Percentiles rank a stretch among this genome's conserved stretches.
Evolutionary conservation across 345 rosid species (phyloP).

Genomic region (Turritis glabra): DNA sequence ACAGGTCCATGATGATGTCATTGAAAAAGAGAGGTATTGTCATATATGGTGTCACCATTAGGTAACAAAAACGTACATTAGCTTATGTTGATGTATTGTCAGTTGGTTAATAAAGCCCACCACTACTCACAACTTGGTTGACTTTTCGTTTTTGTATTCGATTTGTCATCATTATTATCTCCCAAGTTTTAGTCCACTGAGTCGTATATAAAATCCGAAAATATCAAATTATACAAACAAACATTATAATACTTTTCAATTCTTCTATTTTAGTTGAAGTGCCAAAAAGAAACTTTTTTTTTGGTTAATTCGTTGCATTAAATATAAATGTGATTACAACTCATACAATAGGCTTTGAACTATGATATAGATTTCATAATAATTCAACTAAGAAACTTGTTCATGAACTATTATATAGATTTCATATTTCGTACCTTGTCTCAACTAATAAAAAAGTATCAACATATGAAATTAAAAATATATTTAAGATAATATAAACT

Average conservation of each 20-base stretch:
- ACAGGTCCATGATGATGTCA: conserved; percentile 21
- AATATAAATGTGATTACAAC: too few relatives aligned
- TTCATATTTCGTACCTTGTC: neutral
- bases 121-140: conserved; percentile 33
- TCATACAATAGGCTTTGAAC: too few relatives aligned
- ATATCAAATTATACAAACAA: conserved; percentile 12
- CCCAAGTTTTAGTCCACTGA: conserved; percentile 22
- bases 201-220: conserved; percentile 4
- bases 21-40: conserved; percentile 30
- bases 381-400: neutral
- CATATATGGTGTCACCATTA: conserved; percentile 33
- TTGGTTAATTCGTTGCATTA: too few relatives aligned
- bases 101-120: conserved; percentile 35
- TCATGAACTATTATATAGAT: neutral
- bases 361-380: too few relatives aligned
- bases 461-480: neutral
- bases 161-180: conserved; percentile 32
- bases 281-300: neutral
- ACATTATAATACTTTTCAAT: conserved; percentile 12
- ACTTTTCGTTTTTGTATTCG: conserved; percentile 15
- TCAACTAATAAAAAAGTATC: neutral
- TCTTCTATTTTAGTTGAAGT: neutral
- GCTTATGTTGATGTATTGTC: conserved; percentile 30
- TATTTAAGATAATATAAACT: neutral
- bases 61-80: conserved; percentile 29